A percentile compares a stretch with the other conserved stretches of the same genome.
Conservation (phyloP, 345 rosid genomes). For the Melaleuca alternifolia region DNA sequence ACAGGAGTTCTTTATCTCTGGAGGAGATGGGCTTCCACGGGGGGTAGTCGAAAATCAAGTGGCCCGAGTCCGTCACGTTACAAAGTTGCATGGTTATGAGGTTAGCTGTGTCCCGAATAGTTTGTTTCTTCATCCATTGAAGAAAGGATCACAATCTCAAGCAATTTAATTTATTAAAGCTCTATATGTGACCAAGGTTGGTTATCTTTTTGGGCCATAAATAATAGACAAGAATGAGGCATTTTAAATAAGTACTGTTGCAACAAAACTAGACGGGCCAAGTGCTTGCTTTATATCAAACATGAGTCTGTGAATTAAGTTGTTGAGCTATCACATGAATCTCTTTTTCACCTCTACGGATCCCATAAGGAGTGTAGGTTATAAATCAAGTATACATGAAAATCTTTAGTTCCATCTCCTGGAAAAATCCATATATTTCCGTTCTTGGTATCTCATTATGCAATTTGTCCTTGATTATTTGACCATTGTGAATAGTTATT, state of each 20-base stretch:
- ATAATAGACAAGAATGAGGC: background rate
- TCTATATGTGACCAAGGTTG: background rate
- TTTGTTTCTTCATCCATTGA: background rate
- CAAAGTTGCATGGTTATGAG: constrained; percentile 77
- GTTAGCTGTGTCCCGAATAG: constrained; percentile 23
- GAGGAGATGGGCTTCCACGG: constrained; percentile 96
- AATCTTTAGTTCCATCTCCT: background rate
- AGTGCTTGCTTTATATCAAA: background rate
- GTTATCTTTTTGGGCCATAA: background rate
- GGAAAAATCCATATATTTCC: background rate
- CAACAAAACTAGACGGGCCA: background rate
- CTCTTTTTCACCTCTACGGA: background rate
- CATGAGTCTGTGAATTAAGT: background rate
- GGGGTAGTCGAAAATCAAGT: constrained; percentile 95
- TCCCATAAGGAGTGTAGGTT: background rate
- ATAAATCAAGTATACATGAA: background rate
- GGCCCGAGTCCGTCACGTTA: constrained; percentile 68
- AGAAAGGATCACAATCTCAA: background rate
- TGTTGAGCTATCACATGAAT: background rate
- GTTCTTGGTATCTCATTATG: background rate
- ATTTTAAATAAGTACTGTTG: background rate
- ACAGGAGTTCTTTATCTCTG: constrained; percentile 93
- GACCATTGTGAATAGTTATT: background rate
- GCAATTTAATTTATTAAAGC: background rate
- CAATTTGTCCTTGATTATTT: background rate